A percentile compares a stretch with the other conserved stretches of the same genome.
Conservation (phyloP, 2,329 filamentous ascomycete species). For the Apiospora kogelbergensis region DNA sequence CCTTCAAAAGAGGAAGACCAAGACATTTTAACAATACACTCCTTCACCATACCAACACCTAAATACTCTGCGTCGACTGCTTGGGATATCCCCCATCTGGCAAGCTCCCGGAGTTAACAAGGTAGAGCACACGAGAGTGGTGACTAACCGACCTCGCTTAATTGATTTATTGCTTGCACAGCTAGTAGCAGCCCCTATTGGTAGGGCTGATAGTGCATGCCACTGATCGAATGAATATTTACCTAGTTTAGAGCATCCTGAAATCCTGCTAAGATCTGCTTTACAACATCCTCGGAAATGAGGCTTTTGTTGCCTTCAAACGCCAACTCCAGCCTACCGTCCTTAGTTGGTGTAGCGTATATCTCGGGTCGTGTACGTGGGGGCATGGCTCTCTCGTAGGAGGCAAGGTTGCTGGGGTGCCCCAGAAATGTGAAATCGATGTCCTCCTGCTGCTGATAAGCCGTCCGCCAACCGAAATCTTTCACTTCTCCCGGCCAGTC, state of each 20-base stretch:
- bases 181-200: too few species aligned
- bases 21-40: too few species aligned
- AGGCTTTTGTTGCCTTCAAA: conserved; percentile 6
- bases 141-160: too few species aligned
- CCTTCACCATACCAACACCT: too few species aligned
- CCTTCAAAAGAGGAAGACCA: too few species aligned
- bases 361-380: conserved; percentile 6
- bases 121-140: too few species aligned
- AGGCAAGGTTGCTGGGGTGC: neutral
- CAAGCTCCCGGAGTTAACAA: too few species aligned
- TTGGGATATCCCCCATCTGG: too few species aligned
- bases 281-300: neutral
- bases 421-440: neutral
- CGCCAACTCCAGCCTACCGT: neutral
- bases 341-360: neutral
- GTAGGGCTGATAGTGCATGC: too few species aligned
- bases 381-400: conserved; percentile 1
- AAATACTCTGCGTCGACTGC: too few species aligned
- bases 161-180: too few species aligned
- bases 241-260: neutral
- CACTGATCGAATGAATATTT: too few species aligned
- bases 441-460: conserved; percentile 9
- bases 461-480: conserved; percentile 9
- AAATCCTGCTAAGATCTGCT: neutral
- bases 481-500: neutral